Conservation (phyloP, 805 yeast genomes). For the Schwanniomyces vanrijiae region DNA sequence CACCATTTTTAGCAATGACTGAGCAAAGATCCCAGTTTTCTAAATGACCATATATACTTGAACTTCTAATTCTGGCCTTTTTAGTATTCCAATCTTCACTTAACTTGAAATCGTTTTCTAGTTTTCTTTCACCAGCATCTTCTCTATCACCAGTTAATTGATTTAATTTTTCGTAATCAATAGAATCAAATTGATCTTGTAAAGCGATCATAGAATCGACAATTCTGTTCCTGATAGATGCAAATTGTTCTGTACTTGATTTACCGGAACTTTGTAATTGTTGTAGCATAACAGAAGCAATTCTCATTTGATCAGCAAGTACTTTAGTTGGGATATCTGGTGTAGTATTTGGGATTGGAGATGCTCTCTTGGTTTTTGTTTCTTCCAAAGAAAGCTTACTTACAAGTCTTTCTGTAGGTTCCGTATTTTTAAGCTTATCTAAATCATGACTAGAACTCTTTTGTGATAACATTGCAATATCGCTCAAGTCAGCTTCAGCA, state of each 20-base stretch:
- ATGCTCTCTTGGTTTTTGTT: neutral
- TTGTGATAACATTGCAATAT: conserved; percentile 49
- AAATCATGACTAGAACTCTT: conserved; percentile 8
- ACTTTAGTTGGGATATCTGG: conserved; percentile 36
- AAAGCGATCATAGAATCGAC: conserved; percentile 33
- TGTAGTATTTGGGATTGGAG: conserved; percentile 10
- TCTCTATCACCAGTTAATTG: conserved; percentile 54
- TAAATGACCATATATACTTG: conserved; percentile 80
- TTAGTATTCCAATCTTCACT: conserved; percentile 94
- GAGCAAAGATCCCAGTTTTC: conserved; percentile 95
- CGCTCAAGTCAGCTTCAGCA: conserved; percentile 68
- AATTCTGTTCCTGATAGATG: conserved; percentile 25
- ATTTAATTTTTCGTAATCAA: conserved; percentile 31
- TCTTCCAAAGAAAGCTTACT: neutral
- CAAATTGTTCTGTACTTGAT: conserved; percentile 43
- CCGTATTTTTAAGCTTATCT: conserved; percentile 5
- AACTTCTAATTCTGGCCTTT: conserved; percentile 72
- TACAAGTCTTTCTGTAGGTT: conserved; percentile 1
- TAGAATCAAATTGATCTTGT: conserved; percentile 42
- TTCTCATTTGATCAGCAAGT: conserved; percentile 89
- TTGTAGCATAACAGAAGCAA: conserved; percentile 91
- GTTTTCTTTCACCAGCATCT: conserved; percentile 76
- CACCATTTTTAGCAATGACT: conserved; percentile 95
- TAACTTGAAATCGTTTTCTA: conserved; percentile 88
- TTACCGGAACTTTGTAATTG: conserved; percentile 80